phyloP scores from a whole-genome alignment of 1,139 yeast species.

The Magnusiomyces paraingens region DNA sequence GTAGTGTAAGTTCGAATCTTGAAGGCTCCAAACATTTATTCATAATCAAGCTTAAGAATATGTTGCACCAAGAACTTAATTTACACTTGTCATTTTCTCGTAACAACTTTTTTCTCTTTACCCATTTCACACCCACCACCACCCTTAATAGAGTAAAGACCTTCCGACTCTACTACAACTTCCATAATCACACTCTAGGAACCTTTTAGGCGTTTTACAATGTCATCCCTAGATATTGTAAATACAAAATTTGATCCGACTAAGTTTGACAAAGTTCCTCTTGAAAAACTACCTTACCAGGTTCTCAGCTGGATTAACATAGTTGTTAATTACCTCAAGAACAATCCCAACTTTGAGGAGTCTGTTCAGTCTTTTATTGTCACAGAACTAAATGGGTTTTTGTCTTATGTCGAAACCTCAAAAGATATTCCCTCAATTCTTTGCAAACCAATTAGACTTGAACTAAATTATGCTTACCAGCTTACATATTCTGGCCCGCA shows the following conservation, averaged over 20 bases:
- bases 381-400: conserved; percentile 18
- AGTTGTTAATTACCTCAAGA: conserved; percentile 15
- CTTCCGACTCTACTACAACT: neutral
- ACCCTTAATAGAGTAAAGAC: neutral
- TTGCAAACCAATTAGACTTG: conserved; percentile 23
- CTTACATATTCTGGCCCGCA: conserved; percentile 18
- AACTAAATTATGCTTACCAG: conserved; percentile 22
- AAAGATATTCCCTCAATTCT: conserved; percentile 20
- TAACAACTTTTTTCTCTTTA: neutral
- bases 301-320: conserved; percentile 23
- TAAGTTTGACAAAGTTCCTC: conserved; percentile 20
- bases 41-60: too few species aligned
- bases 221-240: conserved; percentile 5
- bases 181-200: neutral
- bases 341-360: conserved; percentile 15
- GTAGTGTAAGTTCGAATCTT: too few species aligned
- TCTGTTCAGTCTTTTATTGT: conserved; percentile 23
- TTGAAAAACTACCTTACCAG: conserved; percentile 23
- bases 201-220: neutral
- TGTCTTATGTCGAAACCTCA: conserved; percentile 20
- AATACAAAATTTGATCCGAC: conserved; percentile 19
- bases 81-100: too few species aligned
- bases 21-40: too few species aligned
- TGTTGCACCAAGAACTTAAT: too few species aligned
- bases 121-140: neutral